Percentiles rank a stretch among this genome's conserved stretches.
phyloP scores from a whole-genome alignment of 352 stramenopile genomes.

The Phytophthora megakarya region DNA sequence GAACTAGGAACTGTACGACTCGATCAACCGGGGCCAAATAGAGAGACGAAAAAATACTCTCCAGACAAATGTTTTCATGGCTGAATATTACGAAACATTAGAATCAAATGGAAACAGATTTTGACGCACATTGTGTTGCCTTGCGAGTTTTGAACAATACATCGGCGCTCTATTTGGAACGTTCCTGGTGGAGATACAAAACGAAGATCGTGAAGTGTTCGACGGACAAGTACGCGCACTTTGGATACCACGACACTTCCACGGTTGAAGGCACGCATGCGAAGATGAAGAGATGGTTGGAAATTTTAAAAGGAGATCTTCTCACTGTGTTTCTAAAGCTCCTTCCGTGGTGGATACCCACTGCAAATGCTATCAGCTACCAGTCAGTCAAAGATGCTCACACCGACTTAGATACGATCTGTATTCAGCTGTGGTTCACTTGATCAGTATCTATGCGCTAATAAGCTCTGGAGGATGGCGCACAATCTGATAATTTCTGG shows the following conservation, averaged over 20 bases:
- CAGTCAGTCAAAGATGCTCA: not conserved
- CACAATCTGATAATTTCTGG: not conserved
- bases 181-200: no score
- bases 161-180: no score
- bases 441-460: not conserved
- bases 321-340: not conserved
- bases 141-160: no score
- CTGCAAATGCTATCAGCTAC: not conserved
- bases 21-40: not conserved
- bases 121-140: not conserved
- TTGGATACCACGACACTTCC: not conserved
- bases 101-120: not conserved
- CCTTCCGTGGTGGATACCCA: slow-evolving; percentile 7
- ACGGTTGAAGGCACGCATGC: no score
- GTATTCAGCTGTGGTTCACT: not conserved
- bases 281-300: no score
- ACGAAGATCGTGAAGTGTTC: no score
- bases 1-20: not conserved
- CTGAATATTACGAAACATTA: not conserved
- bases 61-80: slow-evolving; percentile 5
- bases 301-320: not conserved
- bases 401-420: not conserved
- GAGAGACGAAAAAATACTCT: not conserved
- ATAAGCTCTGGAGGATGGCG: not conserved
- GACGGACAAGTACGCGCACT: no score